Percentiles rank a stretch among this genome's conserved stretches.
phyloP scores from a whole-genome alignment of 495 filamentous ascomycete species.

The Penicillium lividum region DNA sequence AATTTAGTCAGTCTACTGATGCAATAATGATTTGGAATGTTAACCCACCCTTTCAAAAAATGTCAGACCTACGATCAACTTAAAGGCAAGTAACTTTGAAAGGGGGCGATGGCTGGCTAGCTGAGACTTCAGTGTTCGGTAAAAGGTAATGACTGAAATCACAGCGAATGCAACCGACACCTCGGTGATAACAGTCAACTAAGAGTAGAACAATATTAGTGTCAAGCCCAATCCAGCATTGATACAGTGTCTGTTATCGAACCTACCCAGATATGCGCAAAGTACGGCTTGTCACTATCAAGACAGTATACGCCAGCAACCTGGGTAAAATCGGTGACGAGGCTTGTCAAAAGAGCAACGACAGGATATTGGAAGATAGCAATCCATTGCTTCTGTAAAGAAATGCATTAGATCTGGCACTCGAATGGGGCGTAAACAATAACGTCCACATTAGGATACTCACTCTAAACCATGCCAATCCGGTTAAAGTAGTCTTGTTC shows the following conservation, averaged over 20 bases:
- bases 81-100: conserved; percentile 36
- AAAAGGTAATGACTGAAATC: conserved; percentile 27
- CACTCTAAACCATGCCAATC: conserved; percentile 26
- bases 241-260: neutral
- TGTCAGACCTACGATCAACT: conserved; percentile 34
- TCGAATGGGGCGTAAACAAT: neutral
- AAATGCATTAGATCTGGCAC: neutral
- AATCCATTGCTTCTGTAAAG: conserved; percentile 20
- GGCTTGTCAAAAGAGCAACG: conserved; percentile 24
- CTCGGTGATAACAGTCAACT: conserved; percentile 26
- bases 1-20: neutral
- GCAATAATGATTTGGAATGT: neutral
- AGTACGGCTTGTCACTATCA: conserved; percentile 28
- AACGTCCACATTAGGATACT: neutral
- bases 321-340: conserved; percentile 36
- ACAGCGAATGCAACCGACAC: conserved; percentile 31
- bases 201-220: neutral
- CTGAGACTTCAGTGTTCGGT: conserved; percentile 19
- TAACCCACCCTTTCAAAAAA: conserved; percentile 29
- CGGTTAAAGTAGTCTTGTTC: conserved; percentile 8
- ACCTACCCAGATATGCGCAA: conserved; percentile 39
- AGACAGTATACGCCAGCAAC: conserved; percentile 32
- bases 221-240: neutral
- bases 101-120: conserved; percentile 25
- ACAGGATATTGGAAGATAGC: conserved; percentile 35